Evolutionary conservation across 192 early-diverging fungal species (phyloP).

Genomic region (Dissophora ornata): DNA sequence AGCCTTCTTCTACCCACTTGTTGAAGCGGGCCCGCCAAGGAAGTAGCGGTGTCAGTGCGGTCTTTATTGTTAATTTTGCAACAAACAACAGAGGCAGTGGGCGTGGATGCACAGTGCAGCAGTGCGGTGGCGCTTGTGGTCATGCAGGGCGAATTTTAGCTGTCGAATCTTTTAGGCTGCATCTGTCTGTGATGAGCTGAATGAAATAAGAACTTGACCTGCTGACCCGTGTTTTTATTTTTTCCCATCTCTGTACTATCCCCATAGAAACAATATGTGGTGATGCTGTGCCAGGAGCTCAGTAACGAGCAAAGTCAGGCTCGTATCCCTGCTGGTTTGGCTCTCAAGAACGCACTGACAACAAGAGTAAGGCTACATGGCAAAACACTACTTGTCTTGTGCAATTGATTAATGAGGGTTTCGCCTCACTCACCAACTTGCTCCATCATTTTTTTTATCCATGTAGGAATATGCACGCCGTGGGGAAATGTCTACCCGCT

Average conservation of each 20-base stretch:
- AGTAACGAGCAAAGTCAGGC: conserved; percentile 75
- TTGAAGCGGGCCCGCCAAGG: no score
- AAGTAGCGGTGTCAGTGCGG: no score
- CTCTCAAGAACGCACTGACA: conserved; percentile 92
- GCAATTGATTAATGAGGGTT: no score
- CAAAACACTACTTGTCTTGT: background rate
- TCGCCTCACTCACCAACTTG: no score
- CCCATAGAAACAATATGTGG: conserved; percentile 70
- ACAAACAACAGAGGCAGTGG: no score
- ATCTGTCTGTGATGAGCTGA: no score
- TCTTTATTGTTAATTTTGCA: no score
- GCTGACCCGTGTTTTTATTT: background rate
- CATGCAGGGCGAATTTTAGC: conserved; percentile 11
- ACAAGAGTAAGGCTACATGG: conserved; percentile 73
- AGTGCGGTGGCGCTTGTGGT: background rate
- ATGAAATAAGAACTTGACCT: no score
- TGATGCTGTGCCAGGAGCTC: conserved; percentile 84
- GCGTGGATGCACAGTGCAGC: background rate
- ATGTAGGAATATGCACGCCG: conserved; percentile 62
- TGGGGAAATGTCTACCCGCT: conserved; percentile 71
- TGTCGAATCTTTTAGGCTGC: no score
- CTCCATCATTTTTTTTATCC: background rate
- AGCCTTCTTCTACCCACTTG: no score
- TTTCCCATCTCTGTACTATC: background rate
- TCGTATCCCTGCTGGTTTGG: conserved; percentile 87